Percentiles rank a stretch among this genome's conserved stretches.
These are phyloP conservation scores for Trichoderma reesei DNA, from an alignment of 495 filamentous ascomycete genomes.

Conservation along the genomic window DNA sequence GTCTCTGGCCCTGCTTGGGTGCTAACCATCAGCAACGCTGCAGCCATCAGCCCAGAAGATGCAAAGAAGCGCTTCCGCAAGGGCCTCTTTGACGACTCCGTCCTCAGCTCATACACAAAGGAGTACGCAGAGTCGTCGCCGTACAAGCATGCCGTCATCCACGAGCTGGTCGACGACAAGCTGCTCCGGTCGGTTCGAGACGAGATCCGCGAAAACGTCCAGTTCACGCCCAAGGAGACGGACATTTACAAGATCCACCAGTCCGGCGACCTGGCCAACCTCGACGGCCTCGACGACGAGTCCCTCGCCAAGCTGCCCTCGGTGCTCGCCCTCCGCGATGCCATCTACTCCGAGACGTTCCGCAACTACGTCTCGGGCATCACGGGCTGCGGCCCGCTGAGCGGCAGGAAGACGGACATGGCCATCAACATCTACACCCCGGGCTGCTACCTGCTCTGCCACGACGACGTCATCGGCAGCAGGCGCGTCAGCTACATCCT, in stretches of 20 bases:
- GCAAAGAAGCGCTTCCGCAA: slow-evolving; percentile 55
- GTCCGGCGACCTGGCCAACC: slow-evolving; percentile 92
- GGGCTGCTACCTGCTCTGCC: slow-evolving; percentile 88
- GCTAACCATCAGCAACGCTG: slow-evolving; percentile 14
- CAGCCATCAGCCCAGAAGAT: slow-evolving; percentile 35
- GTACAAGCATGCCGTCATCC: slow-evolving; percentile 89
- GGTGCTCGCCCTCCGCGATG: slow-evolving; percentile 77
- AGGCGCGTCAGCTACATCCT: slow-evolving; percentile 92
- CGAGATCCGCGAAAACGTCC: slow-evolving; percentile 80
- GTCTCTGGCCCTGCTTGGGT: slow-evolving; percentile 11
- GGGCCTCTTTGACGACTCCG: slow-evolving; percentile 60
- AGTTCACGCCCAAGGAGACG: slow-evolving; percentile 97
- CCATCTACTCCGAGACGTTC: slow-evolving; percentile 83
- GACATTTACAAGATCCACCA: slow-evolving; percentile 99
- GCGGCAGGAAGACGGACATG: slow-evolving; percentile 96
- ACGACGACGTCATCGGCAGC: slow-evolving; percentile 97
- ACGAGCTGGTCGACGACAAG: slow-evolving; percentile 59
- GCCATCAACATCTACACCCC: slow-evolving; percentile 98
- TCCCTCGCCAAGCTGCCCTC: slow-evolving; percentile 76
- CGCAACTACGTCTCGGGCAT: slow-evolving; percentile 78
- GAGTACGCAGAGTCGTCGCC: slow-evolving; percentile 65
- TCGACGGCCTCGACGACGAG: slow-evolving; percentile 80
- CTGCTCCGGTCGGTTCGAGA: slow-evolving; percentile 79
- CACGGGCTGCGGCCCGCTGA: slow-evolving; percentile 75
- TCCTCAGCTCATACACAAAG: slow-evolving; percentile 56